A percentile compares a stretch with the other conserved stretches of the same genome.
These are phyloP conservation scores for Candida broadrunensis DNA, from an alignment of 805 yeast genomes.

Conservation along the genomic window DNA sequence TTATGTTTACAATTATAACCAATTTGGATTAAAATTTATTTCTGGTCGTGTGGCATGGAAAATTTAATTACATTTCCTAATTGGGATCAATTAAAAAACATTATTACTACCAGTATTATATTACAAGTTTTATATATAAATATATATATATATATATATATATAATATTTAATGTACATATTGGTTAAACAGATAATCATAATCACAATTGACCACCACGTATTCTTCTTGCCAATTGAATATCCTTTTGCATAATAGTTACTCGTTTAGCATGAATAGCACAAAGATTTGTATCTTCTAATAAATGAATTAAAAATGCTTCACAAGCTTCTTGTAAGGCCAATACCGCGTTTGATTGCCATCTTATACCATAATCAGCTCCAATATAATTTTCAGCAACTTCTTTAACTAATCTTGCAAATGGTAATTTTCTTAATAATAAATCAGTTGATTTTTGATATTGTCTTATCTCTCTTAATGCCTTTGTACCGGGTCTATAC, in stretches of 20 bases:
- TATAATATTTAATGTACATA: background rate
- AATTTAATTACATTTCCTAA: slow-evolving; percentile 1
- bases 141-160: background rate
- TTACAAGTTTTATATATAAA: too few species aligned
- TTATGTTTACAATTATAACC: too few species aligned
- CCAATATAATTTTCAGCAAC: slow-evolving; percentile 62
- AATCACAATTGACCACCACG: slow-evolving; percentile 41
- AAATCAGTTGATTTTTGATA: slow-evolving; percentile 69
- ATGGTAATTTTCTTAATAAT: slow-evolving; percentile 68
- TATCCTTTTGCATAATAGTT: slow-evolving; percentile 83
- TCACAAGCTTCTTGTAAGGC: slow-evolving; percentile 83
- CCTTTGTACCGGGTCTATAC: slow-evolving; percentile 63
- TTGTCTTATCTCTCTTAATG: slow-evolving; percentile 64
- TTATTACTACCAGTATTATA: too few species aligned
- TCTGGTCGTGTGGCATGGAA: background rate
- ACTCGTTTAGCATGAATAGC: slow-evolving; percentile 81
- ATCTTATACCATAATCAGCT: slow-evolving; percentile 54
- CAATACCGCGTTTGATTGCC: slow-evolving; percentile 77
- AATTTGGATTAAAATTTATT: too few species aligned
- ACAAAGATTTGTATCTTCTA: slow-evolving; percentile 75
- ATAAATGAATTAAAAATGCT: slow-evolving; percentile 66
- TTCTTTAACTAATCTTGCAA: slow-evolving; percentile 73
- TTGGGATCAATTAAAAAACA: slow-evolving; percentile 1
- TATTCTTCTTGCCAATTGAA: slow-evolving; percentile 74
- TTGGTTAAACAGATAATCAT: too few species aligned